Base-by-base conservation (phyloP, 176 grass and related monocot genomes). In the Neostapfia colusana region DNA sequence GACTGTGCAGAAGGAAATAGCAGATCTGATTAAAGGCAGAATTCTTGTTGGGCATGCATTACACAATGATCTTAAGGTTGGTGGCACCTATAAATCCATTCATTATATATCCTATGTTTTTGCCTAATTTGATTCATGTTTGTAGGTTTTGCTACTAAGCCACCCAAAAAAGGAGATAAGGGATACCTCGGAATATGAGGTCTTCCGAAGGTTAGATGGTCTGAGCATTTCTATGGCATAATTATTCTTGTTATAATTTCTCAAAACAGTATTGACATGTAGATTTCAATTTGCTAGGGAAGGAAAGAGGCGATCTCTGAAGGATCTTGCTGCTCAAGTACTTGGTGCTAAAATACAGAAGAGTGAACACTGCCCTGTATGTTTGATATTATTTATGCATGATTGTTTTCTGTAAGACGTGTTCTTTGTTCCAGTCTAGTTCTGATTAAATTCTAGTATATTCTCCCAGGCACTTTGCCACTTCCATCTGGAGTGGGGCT, bases 61-160 rank as follows among this genome's bases (percentile, higher is more conserved):
- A 74, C 91, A 92, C 81, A 84, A 99, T 94, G 95, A 99, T 66
- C 87, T 99, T 75, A 99, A 95, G 91, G 95, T 98, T 73, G 14
- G 45, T 50, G 43, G 31, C 68, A 31, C 23, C 41, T 63, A 23
- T 17, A 75, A 77, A 16, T 67, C 7, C 5, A 39, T 81, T 60
- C 9, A 48, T 64, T 67, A 21, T 42, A 41, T 55, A 65, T 24
- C 60, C 69, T 74, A 23, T 71, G 41, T 72, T 84, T 45, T 79
- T 74, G 7, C 61, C 46, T 84, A 63, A 82, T 69, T 42, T 54
- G 18, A 41, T 88, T 83, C 40, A 20, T 17, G 48, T 69, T 76
- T 63, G 51, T 75, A 98, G 89, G 91, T 88, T 18, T 74, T 98
- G 72, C 76, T 98, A 71, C 82, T 98, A 67, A 82, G 91, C 50